These are phyloP conservation scores for Raddia guianensis DNA, from an alignment of 176 grass and related monocot genomes.

Conservation along the genomic window DNA sequence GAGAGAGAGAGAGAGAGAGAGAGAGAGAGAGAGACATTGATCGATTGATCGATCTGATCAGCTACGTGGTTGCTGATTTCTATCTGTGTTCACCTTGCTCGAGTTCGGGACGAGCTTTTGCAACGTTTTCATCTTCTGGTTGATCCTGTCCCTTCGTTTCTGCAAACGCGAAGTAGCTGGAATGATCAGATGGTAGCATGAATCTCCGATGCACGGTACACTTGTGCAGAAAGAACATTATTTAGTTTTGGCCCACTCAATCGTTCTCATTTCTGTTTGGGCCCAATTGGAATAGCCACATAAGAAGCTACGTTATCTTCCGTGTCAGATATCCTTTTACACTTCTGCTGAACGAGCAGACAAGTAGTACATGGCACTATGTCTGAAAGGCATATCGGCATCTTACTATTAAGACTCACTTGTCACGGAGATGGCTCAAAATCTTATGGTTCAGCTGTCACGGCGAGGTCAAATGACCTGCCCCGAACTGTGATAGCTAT, in stretches of 20 bases:
- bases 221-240: not conserved
- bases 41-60: not conserved
- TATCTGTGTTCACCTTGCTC: slow-evolving; percentile 64
- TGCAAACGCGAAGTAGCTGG: slow-evolving; percentile 39
- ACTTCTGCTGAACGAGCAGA: not conserved
- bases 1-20: not conserved
- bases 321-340: not conserved
- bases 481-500: slow-evolving; percentile 22
- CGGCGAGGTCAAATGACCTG: slow-evolving; percentile 21
- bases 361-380: not conserved
- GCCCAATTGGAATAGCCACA: not conserved
- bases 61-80: not conserved
- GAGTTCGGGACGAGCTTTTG: slow-evolving; percentile 95
- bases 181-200: not conserved
- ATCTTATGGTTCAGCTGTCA: not conserved
- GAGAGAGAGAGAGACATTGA: not conserved
- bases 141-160: slow-evolving; percentile 98
- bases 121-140: slow-evolving; percentile 91
- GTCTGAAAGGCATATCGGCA: not conserved
- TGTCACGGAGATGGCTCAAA: not conserved
- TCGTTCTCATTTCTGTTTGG: not conserved
- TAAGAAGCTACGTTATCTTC: not conserved
- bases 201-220: not conserved
- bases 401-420: slow-evolving; percentile 7
- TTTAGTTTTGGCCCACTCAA: not conserved